Evolutionary conservation across 148 eudicot species (phyloP).

Genomic region (Chenopodium formosanum): DNA sequence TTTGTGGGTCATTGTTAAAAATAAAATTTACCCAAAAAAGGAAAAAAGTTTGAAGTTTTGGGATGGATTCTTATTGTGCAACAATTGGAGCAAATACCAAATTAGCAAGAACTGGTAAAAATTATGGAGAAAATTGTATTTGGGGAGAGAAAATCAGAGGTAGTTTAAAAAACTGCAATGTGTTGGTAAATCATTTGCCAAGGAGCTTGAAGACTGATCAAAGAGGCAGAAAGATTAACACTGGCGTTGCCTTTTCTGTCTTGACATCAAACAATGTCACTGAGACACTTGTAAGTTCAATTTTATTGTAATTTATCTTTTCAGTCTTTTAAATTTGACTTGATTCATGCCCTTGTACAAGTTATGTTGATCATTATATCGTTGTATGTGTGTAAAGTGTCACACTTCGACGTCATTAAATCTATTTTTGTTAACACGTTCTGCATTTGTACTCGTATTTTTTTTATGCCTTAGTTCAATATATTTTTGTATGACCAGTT

Average conservation of each 20-base stretch:
- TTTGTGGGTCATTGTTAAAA: conserved; percentile 12
- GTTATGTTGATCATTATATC: too few relatives aligned
- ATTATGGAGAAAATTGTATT: conserved; percentile 41
- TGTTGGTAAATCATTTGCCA: conserved; percentile 32
- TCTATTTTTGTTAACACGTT: background rate
- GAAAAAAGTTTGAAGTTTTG: background rate
- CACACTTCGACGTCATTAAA: background rate
- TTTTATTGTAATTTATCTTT: background rate
- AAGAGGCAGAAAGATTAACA: conserved; percentile 37
- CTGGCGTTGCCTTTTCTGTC: conserved; percentile 59
- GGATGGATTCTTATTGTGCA: conserved; percentile 70
- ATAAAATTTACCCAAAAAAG: background rate
- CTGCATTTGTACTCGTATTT: background rate
- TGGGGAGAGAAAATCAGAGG: conserved; percentile 59
- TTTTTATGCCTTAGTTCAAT: too few relatives aligned
- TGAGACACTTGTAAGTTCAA: conserved; percentile 51
- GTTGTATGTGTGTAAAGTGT: too few relatives aligned
- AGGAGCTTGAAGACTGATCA: conserved; percentile 35
- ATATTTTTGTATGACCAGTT: too few relatives aligned
- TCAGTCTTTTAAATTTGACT: background rate
- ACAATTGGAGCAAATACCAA: conserved; percentile 49
- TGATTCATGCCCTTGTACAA: background rate
- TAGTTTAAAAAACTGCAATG: conserved; percentile 38
- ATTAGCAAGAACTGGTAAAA: conserved; percentile 32
- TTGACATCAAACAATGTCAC: conserved; percentile 53